Evolutionary conservation across 192 early-diverging fungal species (phyloP).

Genomic region (Rhizoclosmatium sp.): DNA sequence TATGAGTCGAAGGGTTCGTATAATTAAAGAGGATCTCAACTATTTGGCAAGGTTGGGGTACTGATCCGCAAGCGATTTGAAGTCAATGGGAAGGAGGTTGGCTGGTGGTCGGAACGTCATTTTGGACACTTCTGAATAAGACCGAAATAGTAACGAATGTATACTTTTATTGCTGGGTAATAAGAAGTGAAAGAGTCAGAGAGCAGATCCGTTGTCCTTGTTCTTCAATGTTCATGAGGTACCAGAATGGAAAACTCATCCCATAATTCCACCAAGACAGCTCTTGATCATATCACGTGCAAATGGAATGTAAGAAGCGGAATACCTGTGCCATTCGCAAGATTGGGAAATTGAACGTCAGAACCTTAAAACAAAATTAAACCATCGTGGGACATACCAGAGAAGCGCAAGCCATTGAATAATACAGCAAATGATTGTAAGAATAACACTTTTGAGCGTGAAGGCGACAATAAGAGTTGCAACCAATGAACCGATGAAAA

Average conservation of each 20-base stretch:
- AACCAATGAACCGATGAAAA: slow-evolving; percentile 74
- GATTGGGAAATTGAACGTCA: neutral
- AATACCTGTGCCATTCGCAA: slow-evolving; percentile 32
- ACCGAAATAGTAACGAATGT: too few relatives aligned
- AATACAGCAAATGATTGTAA: slow-evolving; percentile 84
- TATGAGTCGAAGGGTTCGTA: neutral
- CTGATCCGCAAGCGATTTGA: slow-evolving; percentile 4
- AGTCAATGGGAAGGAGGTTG: slow-evolving; percentile 15
- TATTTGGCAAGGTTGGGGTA: slow-evolving; percentile 22
- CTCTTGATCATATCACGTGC: slow-evolving; percentile 68
- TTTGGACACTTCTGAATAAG: neutral
- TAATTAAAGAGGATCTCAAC: neutral
- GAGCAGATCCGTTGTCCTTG: too few relatives aligned
- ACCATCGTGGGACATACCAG: slow-evolving; percentile 69
- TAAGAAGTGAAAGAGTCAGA: too few relatives aligned
- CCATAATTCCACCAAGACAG: slow-evolving; percentile 42
- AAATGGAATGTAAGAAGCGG: slow-evolving; percentile 85
- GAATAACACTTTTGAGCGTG: slow-evolving; percentile 62
- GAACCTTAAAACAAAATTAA: neutral
- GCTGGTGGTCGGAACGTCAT: neutral
- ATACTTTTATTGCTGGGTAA: too few relatives aligned
- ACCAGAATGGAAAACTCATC: neutral
- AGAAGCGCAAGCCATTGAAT: slow-evolving; percentile 90
- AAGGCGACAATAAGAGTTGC: slow-evolving; percentile 81
- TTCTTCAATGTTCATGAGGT: neutral